A percentile compares a stretch with the other conserved stretches of the same genome.
phyloP scores from a whole-genome alignment of 2,329 filamentous ascomycete genomes.

The Calonectria multiphialidica region DNA sequence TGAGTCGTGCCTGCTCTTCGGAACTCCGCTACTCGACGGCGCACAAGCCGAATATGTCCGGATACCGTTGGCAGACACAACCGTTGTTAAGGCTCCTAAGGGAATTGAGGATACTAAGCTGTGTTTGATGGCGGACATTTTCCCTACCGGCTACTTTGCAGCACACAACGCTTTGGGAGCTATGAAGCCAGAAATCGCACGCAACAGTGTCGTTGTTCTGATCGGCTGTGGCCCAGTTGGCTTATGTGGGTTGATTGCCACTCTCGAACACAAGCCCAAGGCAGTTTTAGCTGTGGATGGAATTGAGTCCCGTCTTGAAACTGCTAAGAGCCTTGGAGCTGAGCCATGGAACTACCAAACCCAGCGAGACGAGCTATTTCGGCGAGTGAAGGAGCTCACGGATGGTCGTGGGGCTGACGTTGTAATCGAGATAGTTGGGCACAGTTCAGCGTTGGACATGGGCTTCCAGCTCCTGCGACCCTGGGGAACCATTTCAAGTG shows the following conservation, averaged over 20 bases:
- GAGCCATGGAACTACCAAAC: slow-evolving; percentile 77
- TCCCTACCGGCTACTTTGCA: slow-evolving; percentile 50
- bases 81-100: slow-evolving; percentile 25
- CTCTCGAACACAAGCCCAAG: slow-evolving; percentile 23
- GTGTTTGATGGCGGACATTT: slow-evolving; percentile 37
- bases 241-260: slow-evolving; percentile 27
- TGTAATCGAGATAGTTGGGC: slow-evolving; percentile 79
- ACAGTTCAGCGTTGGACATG: slow-evolving; percentile 73
- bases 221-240: slow-evolving; percentile 36
- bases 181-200: background rate
- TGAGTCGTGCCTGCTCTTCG: slow-evolving; percentile 25
- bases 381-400: slow-evolving; percentile 78
- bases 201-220: slow-evolving; percentile 17
- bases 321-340: slow-evolving; percentile 21
- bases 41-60: slow-evolving; percentile 33
- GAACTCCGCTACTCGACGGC: slow-evolving; percentile 15
- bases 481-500: slow-evolving; percentile 76
- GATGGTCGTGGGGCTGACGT: slow-evolving; percentile 84
- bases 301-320: slow-evolving; percentile 19
- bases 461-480: slow-evolving; percentile 74
- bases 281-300: slow-evolving; percentile 24
- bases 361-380: slow-evolving; percentile 71
- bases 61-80: slow-evolving; percentile 25
- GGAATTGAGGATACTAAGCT: slow-evolving; percentile 27
- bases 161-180: slow-evolving; percentile 64